Conservation (phyloP, 2,329 filamentous ascomycete species). For the Kalmusia sp. region DNA sequence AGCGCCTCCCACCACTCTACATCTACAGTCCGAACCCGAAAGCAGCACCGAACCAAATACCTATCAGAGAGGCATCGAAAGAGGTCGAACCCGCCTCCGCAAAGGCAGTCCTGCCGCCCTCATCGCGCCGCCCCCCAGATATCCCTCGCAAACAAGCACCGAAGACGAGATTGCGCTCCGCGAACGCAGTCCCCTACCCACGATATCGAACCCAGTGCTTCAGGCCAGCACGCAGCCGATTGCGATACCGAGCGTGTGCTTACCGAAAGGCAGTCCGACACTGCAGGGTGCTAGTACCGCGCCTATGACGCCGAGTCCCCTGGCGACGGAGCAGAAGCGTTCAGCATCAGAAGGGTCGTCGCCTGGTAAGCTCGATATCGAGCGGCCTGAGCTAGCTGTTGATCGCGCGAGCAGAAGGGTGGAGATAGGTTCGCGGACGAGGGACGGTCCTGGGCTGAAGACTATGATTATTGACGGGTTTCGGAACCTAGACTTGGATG, state of each 20-base stretch:
- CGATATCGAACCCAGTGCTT: too few relatives aligned
- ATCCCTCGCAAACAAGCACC: background rate
- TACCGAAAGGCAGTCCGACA: background rate
- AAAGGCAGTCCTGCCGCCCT: background rate
- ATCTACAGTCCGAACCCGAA: background rate
- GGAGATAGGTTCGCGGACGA: too few relatives aligned
- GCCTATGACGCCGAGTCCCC: background rate
- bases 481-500: too few relatives aligned
- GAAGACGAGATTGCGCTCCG: background rate
- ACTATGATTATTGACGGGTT: too few relatives aligned
- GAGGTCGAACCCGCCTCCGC: background rate
- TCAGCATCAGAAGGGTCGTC: background rate
- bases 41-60: background rate
- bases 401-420: too few relatives aligned
- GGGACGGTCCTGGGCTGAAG: too few relatives aligned
- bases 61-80: too few relatives aligned
- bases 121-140: background rate
- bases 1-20: background rate
- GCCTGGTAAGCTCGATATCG: too few relatives aligned
- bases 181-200: background rate
- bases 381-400: too few relatives aligned
- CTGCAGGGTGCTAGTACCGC: too few relatives aligned
- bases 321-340: background rate
- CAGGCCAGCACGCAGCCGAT: background rate
- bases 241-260: background rate